Base-by-base conservation (phyloP, 2,329 filamentous ascomycete species). In the Furcasterigmium sp. region DNA sequence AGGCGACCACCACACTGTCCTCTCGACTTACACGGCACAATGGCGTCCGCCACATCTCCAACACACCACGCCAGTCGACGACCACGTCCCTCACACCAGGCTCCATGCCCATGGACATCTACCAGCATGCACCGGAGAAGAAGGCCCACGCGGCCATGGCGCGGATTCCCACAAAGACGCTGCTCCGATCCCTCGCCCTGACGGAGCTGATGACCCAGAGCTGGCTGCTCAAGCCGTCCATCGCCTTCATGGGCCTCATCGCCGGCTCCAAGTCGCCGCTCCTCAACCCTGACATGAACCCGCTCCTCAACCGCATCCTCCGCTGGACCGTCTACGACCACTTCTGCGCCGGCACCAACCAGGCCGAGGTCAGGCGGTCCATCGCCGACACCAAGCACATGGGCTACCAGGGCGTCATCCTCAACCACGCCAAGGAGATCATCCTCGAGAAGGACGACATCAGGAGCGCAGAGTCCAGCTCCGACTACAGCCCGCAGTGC, bases 371-470 rank as follows among this genome's bases (percentile, higher is more conserved):
- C 0, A 59, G 60, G n/a, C 55, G 54, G 15, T 70, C 64, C 1
- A 66, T 68, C 42, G 58, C 60, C 9, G 58, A 66, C n/a, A 51
- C 76, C 20, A 65, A 70, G 38, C 55, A 63, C 8, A 62, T 78
- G 39, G 76, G 76, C 0, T 79, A 77, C 52, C 61, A 66, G 13
- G 76, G 75, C 4, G 69, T 77, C n/a, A 76, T 80, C 9, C 64
- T 80, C 11, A 77, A 78, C 41, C 79, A 75, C 46, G 75, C 75
- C 3, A 60, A 58, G 9, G 64, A 67, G 42, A 67, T 64, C 6
- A 58, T 69, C 0, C 67, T 69, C 26, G 66, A 72, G 39, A 56
- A 64, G 26, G 56, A 57, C 56, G 7, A 59, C 56, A 5, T 53
- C 59, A 14, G 44, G 46, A 29, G 35, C 4, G 15, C 41, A 1